Evolutionary conservation across 306 rosid genomes (phyloP).

Genomic region (Neltuma alba): DNA sequence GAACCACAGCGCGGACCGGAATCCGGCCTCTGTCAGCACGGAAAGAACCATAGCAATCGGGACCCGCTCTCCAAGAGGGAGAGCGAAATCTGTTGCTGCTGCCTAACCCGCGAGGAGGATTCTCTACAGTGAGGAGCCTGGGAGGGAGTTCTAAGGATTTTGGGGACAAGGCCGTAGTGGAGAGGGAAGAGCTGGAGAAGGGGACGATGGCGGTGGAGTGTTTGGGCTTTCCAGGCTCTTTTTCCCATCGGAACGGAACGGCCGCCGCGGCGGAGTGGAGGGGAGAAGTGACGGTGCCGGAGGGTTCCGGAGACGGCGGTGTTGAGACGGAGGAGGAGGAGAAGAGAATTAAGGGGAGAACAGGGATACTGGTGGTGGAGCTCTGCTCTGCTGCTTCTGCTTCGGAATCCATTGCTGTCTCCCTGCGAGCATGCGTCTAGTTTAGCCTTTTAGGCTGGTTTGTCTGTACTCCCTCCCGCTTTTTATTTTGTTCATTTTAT

Average conservation of each 20-base stretch:
- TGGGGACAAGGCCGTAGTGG: constrained; percentile 17
- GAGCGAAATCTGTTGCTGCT: constrained; percentile 46
- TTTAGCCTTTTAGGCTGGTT: neutral
- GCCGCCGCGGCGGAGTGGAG: constrained; percentile 54
- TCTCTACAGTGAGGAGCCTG: constrained; percentile 50
- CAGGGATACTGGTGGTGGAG: constrained; percentile 34
- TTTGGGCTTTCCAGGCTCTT: constrained; percentile 83
- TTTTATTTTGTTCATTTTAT: too few species aligned
- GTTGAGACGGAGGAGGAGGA: constrained; percentile 16
- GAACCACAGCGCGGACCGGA: constrained; percentile 49
- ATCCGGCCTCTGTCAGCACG: constrained; percentile 35
- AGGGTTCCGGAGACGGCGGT: constrained; percentile 51
- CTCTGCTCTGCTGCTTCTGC: constrained; percentile 34
- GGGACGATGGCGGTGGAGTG: constrained; percentile 46
- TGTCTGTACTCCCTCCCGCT: neutral
- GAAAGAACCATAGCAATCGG: constrained; percentile 50
- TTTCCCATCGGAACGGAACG: constrained; percentile 87
- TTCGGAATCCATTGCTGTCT: constrained; percentile 47
- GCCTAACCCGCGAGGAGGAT: constrained; percentile 36
- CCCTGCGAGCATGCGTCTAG: neutral
- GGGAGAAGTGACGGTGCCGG: constrained; percentile 74
- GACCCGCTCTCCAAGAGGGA: constrained; percentile 52
- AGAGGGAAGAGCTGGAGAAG: constrained; percentile 1
- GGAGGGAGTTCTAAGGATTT: constrained; percentile 84
- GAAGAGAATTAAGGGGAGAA: constrained; percentile 34